Evolutionary conservation across 2,329 filamentous ascomycete species (phyloP).

Genomic region (Periconia sp.): DNA sequence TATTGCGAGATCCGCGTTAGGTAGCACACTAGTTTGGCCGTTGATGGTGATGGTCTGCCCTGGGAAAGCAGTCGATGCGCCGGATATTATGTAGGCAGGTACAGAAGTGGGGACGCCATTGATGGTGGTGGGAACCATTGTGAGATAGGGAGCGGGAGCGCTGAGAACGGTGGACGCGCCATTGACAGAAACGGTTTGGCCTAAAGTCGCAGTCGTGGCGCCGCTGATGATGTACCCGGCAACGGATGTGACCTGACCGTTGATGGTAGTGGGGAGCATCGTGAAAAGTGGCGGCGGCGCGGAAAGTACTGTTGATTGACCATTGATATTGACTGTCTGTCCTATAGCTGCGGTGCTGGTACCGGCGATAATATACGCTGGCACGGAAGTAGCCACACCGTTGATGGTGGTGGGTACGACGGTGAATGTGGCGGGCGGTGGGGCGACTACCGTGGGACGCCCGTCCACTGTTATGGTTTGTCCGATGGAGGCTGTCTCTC

Average conservation of each 20-base stretch:
- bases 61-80: slow-evolving; percentile 6
- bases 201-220: slow-evolving; percentile 7
- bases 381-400: slow-evolving; percentile 7
- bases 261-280: slow-evolving; percentile 7
- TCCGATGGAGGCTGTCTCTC: slow-evolving; percentile 9
- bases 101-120: slow-evolving; percentile 6
- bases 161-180: slow-evolving; percentile 8
- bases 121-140: slow-evolving; percentile 8
- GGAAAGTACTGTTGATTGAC: slow-evolving; percentile 8
- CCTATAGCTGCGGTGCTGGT: slow-evolving; percentile 15
- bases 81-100: slow-evolving; percentile 8
- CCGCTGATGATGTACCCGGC: slow-evolving; percentile 11
- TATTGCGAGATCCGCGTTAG: slow-evolving; percentile 3
- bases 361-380: slow-evolving; percentile 15
- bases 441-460: slow-evolving; percentile 4
- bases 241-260: slow-evolving; percentile 1
- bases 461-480: slow-evolving; percentile 11
- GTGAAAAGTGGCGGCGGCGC: slow-evolving; percentile 7
- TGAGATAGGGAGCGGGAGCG: slow-evolving; percentile 5
- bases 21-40: slow-evolving; percentile 5
- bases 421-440: slow-evolving; percentile 5
- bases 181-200: slow-evolving; percentile 14
- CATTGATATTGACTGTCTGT: slow-evolving; percentile 11
- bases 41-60: slow-evolving; percentile 14
- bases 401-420: slow-evolving; percentile 11